Evolutionary conservation across 2,329 filamentous ascomycete genomes (phyloP).

Genomic region (Capronia coronata): DNA sequence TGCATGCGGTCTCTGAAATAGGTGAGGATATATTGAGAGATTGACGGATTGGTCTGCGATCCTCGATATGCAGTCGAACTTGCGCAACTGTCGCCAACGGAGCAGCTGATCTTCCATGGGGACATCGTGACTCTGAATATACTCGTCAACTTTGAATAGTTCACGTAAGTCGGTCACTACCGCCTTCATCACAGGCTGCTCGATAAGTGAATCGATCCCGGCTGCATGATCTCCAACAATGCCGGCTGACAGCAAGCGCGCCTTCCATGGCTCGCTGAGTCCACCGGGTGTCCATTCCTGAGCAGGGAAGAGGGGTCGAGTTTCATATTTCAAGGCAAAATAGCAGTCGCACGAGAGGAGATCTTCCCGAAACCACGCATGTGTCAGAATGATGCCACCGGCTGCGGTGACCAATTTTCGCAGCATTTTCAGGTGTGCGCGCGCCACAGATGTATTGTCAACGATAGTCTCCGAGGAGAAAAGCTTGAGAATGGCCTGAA

Average conservation of each 20-base stretch:
- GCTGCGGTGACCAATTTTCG: slow-evolving; percentile 24
- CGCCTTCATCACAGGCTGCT: slow-evolving; percentile 21
- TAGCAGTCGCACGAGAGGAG: slow-evolving; percentile 26
- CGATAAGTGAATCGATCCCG: slow-evolving; percentile 21
- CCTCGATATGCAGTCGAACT: slow-evolving; percentile 26
- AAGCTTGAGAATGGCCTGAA: slow-evolving; percentile 25
- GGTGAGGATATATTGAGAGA: slow-evolving; percentile 25
- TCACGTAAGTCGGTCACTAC: slow-evolving; percentile 24
- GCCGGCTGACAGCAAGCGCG: slow-evolving; percentile 22
- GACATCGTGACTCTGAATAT: slow-evolving; percentile 19
- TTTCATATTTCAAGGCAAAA: slow-evolving; percentile 27
- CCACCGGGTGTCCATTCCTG: slow-evolving; percentile 25
- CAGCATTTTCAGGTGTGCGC: slow-evolving; percentile 27
- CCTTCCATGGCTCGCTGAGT: slow-evolving; percentile 27
- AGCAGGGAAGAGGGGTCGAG: slow-evolving; percentile 24
- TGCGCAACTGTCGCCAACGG: slow-evolving; percentile 24
- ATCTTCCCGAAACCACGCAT: slow-evolving; percentile 27
- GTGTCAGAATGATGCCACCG: slow-evolving; percentile 24
- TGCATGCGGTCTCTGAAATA: slow-evolving; percentile 19
- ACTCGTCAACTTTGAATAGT: slow-evolving; percentile 23
- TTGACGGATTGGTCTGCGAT: slow-evolving; percentile 25
- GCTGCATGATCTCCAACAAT: slow-evolving; percentile 25
- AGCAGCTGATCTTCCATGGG: slow-evolving; percentile 24
- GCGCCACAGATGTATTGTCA: slow-evolving; percentile 27
- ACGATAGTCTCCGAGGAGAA: slow-evolving; percentile 25